Conservation (phyloP, 2,329 filamentous ascomycete genomes). For the Aschersonia sp. region DNA sequence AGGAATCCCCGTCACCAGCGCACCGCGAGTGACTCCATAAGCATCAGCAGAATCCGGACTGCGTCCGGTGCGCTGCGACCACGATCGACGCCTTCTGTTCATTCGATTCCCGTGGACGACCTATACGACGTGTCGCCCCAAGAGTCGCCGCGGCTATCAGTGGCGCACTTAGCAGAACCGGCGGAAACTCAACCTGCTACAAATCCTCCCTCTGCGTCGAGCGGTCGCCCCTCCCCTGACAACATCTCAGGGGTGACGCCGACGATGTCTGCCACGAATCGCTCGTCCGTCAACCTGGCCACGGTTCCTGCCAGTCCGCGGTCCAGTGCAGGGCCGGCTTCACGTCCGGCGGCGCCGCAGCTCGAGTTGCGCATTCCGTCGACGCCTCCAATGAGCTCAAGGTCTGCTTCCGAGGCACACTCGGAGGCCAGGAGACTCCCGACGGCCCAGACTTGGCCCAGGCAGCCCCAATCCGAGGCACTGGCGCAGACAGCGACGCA, state of each 20-base stretch:
- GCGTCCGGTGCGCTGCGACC: slow-evolving; percentile 12
- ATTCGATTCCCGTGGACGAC: slow-evolving; percentile 13
- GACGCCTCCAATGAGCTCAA: slow-evolving; percentile 4
- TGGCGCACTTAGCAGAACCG: slow-evolving; percentile 1
- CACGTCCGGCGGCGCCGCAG: slow-evolving; percentile 1
- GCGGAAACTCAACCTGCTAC: slow-evolving; percentile 1
- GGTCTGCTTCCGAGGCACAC: slow-evolving; percentile 5
- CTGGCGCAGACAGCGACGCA: slow-evolving; percentile 7
- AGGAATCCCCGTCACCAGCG: slow-evolving; percentile 14
- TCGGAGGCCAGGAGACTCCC: slow-evolving; percentile 14
- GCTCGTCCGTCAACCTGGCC: neutral
- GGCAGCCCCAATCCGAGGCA: slow-evolving; percentile 12
- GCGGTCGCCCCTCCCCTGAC: neutral
- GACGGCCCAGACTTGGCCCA: slow-evolving; percentile 32
- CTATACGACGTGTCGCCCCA: slow-evolving; percentile 34
- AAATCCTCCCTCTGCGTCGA: slow-evolving; percentile 7
- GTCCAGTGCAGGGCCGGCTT: neutral
- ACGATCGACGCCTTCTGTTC: slow-evolving; percentile 15
- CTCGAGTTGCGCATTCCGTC: slow-evolving; percentile 16
- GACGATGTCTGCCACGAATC: neutral
- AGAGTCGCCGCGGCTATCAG: slow-evolving; percentile 18
- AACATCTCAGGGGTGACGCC: neutral
- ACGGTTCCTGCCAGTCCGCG: neutral
- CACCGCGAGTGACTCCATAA: slow-evolving; percentile 20
- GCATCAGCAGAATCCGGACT: slow-evolving; percentile 10